Percentiles rank a stretch among this genome's conserved stretches.
These are phyloP conservation scores for Phytophthora podocarpi DNA, from an alignment of 352 stramenopile species.

Conservation along the genomic window DNA sequence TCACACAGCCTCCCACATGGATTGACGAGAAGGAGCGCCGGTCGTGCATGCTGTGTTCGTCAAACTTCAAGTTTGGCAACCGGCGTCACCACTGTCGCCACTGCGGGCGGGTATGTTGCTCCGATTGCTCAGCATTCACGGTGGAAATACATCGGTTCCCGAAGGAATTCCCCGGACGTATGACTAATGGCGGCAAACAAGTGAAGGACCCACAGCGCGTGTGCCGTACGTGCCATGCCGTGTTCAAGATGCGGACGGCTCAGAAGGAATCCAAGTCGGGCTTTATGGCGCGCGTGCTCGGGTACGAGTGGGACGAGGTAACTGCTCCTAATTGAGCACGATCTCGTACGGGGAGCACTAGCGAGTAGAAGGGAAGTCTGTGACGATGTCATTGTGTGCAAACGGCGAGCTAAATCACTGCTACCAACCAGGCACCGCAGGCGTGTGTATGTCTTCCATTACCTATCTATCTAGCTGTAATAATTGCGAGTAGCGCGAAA, in stretches of 20 bases:
- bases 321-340: slow-evolving; percentile 43
- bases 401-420: slow-evolving; percentile 9
- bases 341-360: slow-evolving; percentile 27
- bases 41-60: slow-evolving; percentile 75
- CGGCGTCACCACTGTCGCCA: slow-evolving; percentile 86
- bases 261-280: slow-evolving; percentile 87
- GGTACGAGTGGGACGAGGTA: slow-evolving; percentile 89
- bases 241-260: slow-evolving; percentile 85
- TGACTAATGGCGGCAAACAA: slow-evolving; percentile 63
- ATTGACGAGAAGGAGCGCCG: slow-evolving; percentile 80
- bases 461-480: slow-evolving; percentile 46
- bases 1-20: slow-evolving; percentile 76
- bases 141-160: slow-evolving; percentile 85
- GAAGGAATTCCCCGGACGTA: slow-evolving; percentile 81
- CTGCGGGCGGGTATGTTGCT: slow-evolving; percentile 86
- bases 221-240: slow-evolving; percentile 80
- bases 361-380: slow-evolving; percentile 32
- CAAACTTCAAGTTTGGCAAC: slow-evolving; percentile 80
- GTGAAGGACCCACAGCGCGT: slow-evolving; percentile 85
- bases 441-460: slow-evolving; percentile 37
- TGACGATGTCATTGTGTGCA: slow-evolving; percentile 18
- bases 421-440: slow-evolving; percentile 7
- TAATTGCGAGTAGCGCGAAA: slow-evolving; percentile 40
- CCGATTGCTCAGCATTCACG: slow-evolving; percentile 78
- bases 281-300: slow-evolving; percentile 82